Conservation (phyloP, 1,139 yeast species). For the Hanseniaspora gamundiae region DNA sequence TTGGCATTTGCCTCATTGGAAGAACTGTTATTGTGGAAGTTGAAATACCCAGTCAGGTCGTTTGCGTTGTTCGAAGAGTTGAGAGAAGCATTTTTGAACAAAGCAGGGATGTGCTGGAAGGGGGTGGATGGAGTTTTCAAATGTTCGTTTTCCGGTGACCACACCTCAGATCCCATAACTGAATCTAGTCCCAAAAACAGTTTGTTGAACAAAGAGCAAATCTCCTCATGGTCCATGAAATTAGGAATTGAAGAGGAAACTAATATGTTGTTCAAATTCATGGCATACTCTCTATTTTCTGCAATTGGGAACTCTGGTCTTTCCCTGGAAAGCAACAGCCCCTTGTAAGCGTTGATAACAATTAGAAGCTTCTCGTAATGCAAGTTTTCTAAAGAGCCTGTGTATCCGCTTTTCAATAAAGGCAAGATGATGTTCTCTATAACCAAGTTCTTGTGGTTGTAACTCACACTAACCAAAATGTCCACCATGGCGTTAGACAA, state of each 20-base stretch:
- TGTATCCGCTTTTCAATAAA: slow-evolving; percentile 41
- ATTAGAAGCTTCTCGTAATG: slow-evolving; percentile 61
- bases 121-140: slow-evolving; percentile 24
- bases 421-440: slow-evolving; percentile 65
- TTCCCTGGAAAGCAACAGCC: slow-evolving; percentile 52
- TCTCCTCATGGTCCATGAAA: slow-evolving; percentile 58
- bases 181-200: slow-evolving; percentile 50
- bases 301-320: slow-evolving; percentile 71
- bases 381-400: slow-evolving; percentile 49
- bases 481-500: slow-evolving; percentile 59
- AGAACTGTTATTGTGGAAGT: slow-evolving; percentile 9
- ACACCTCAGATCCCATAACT: slow-evolving; percentile 39
- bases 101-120: slow-evolving; percentile 24
- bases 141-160: slow-evolving; percentile 24
- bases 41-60: background rate
- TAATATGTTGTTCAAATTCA: slow-evolving; percentile 21
- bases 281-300: slow-evolving; percentile 31
- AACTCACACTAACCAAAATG: slow-evolving; percentile 64
- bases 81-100: slow-evolving; percentile 18
- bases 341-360: slow-evolving; percentile 58
- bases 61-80: slow-evolving; percentile 13
- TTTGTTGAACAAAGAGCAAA: slow-evolving; percentile 49
- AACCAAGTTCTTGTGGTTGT: slow-evolving; percentile 64
- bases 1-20: slow-evolving; percentile 14
- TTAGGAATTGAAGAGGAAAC: slow-evolving; percentile 26